Evolutionary conservation across 2,329 filamentous ascomycete genomes (phyloP).

Genomic region (Emergomyces africanus): DNA sequence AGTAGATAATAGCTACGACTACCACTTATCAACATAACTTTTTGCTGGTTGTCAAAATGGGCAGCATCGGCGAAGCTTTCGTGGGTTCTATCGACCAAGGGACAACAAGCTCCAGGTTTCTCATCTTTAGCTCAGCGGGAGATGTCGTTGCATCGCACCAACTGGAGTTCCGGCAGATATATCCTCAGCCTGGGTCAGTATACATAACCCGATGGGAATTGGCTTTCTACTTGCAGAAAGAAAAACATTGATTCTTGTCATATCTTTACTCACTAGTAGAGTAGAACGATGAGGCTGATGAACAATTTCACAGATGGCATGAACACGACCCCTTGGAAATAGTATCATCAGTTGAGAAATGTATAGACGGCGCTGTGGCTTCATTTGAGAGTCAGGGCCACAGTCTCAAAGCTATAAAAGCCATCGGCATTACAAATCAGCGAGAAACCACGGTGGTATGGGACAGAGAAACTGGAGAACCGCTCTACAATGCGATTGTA

Average conservation of each 20-base stretch:
- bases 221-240: neutral
- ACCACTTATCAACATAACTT: neutral
- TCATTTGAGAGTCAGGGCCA: slow-evolving; percentile 61
- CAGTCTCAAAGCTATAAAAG: slow-evolving; percentile 53
- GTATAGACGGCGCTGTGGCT: slow-evolving; percentile 64
- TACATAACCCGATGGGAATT: slow-evolving; percentile 2
- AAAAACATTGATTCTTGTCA: neutral
- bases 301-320: slow-evolving; percentile 53
- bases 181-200: slow-evolving; percentile 74
- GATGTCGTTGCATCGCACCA: slow-evolving; percentile 73
- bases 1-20: neutral
- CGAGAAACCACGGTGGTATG: slow-evolving; percentile 79
- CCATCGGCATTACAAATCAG: slow-evolving; percentile 82
- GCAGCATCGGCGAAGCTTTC: slow-evolving; percentile 33
- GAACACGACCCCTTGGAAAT: slow-evolving; percentile 77
- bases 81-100: slow-evolving; percentile 85
- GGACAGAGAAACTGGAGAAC: slow-evolving; percentile 68
- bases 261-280: neutral
- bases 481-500: slow-evolving; percentile 76
- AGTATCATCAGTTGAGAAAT: slow-evolving; percentile 60
- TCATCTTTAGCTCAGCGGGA: slow-evolving; percentile 74
- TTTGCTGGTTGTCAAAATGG: neutral
- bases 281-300: neutral
- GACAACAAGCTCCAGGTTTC: slow-evolving; percentile 77
- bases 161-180: slow-evolving; percentile 74